Base-by-base conservation (phyloP, 805 yeast genomes). In the Cephaloascus albidus region DNA sequence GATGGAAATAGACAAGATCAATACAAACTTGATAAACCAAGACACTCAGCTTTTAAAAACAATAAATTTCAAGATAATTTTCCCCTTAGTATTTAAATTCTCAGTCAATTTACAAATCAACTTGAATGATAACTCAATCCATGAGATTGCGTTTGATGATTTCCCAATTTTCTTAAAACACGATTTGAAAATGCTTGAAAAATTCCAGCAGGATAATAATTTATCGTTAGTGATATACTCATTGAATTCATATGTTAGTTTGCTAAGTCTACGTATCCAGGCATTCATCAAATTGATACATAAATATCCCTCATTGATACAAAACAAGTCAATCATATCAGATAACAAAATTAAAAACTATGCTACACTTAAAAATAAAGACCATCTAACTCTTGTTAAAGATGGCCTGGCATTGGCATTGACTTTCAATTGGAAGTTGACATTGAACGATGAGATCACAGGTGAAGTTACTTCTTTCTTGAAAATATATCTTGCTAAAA, bases 41-140 rank as follows among this genome's bases (percentile, higher is more conserved):
- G n/a, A 31, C 6, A 6, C 6, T 10, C 6, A 6, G 8, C 6
- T 31, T 8, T 6, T 31, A 31, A 31, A 8, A 31, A 31, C 18
- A 31, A 16, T n/a, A 45, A 45, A 18, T 48, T 63, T 16, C 52
- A 54, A 18, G 40, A 57, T 23, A 71, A 66, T 45, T 66, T 66
- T 42, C 45, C 68, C 4, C 65, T 63, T 43, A 57, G 64, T 17
- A 54, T 65, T 58, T 71, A 66, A 40, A 70, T 70, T 2, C 65
- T 70, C 6, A 6, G 14, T 31, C 18, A 31, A 31, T 8, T 8
- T 31, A 10, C 18, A 14, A n/a, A n/a, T 31, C 6, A 31, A 31
- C 33, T 16, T 31, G 14, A 31, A 31, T 16, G 16, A 31, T 15
- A 16, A 31, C 18, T 31, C 10, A 6, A 31, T 31, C 6, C n/a